Percentiles rank a stretch among this genome's conserved stretches.
phyloP scores from a whole-genome alignment of 257 asterid genomes.

The Fraxinus americana region DNA sequence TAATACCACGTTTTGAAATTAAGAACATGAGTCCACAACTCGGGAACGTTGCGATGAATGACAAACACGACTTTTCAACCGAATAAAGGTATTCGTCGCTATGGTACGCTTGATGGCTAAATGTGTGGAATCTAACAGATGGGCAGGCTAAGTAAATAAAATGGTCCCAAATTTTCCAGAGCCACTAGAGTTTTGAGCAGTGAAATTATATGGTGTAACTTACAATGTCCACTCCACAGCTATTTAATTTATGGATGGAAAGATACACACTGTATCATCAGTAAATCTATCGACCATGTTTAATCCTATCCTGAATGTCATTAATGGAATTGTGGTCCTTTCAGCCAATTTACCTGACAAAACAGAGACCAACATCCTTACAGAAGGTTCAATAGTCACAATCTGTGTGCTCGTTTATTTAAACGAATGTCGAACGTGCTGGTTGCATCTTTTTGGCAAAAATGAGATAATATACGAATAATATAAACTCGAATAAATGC shows the following conservation, averaged over 20 bases:
- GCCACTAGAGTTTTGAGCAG: neutral
- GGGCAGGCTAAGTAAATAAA: neutral
- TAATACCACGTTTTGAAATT: no score
- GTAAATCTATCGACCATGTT: neutral
- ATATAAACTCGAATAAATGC: no score
- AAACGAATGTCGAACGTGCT: no score
- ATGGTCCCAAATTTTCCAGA: neutral
- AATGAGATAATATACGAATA: no score
- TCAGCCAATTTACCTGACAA: neutral
- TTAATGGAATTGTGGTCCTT: constrained; percentile 6
- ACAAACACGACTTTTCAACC: no score
- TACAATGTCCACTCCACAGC: neutral
- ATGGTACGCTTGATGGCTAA: neutral
- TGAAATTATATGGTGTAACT: neutral
- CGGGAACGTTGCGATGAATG: no score
- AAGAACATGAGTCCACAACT: no score
- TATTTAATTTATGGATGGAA: neutral
- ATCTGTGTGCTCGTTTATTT: neutral
- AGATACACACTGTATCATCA: neutral
- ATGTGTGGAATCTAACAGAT: neutral
- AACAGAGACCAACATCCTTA: no score
- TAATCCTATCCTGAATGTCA: neutral
- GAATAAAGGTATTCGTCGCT: no score
- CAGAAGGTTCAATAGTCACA: no score
- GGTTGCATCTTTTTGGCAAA: no score